A percentile compares a stretch with the other conserved stretches of the same genome.
These are phyloP conservation scores for Pleurotus pulmonarius DNA, from an alignment of 768 basidiomycete genomes.

Conservation along the genomic window DNA sequence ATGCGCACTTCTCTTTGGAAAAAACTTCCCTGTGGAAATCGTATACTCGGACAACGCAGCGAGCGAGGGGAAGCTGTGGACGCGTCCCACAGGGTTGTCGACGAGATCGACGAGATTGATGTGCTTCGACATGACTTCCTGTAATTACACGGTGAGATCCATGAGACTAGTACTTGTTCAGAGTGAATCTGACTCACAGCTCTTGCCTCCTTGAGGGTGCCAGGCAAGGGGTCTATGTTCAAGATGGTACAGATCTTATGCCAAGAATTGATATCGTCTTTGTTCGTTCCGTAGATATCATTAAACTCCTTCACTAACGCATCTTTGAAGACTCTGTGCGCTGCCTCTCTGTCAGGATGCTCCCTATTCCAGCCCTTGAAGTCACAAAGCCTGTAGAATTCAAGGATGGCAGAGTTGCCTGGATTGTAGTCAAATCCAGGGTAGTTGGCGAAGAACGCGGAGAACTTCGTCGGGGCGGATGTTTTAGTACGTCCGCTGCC, in stretches of 20 bases:
- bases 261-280: conserved; percentile 14
- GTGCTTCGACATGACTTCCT: conserved; percentile 24
- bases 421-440: conserved; percentile 12
- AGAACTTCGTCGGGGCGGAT: too few relatives aligned
- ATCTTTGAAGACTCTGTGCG: conserved; percentile 18
- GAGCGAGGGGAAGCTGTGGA: conserved; percentile 21
- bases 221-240: conserved; percentile 23
- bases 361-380: conserved; percentile 8
- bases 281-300: conserved; percentile 26
- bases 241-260: conserved; percentile 13
- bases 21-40: conserved; percentile 18
- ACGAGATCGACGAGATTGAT: conserved; percentile 38
- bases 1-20: conserved; percentile 24
- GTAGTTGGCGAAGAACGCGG: conserved; percentile 12
- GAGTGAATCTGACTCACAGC: conserved; percentile 15
- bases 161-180: background rate
- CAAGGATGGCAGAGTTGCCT: background rate
- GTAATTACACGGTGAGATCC: background rate
- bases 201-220: conserved; percentile 18
- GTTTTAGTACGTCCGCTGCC: background rate
- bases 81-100: conserved; percentile 9
- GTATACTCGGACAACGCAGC: conserved; percentile 28
- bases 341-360: conserved; percentile 10
- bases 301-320: conserved; percentile 31
- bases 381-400: conserved; percentile 14